phyloP scores from a whole-genome alignment of 2,329 filamentous ascomycete genomes.

The Botrytis hyacinthi region DNA sequence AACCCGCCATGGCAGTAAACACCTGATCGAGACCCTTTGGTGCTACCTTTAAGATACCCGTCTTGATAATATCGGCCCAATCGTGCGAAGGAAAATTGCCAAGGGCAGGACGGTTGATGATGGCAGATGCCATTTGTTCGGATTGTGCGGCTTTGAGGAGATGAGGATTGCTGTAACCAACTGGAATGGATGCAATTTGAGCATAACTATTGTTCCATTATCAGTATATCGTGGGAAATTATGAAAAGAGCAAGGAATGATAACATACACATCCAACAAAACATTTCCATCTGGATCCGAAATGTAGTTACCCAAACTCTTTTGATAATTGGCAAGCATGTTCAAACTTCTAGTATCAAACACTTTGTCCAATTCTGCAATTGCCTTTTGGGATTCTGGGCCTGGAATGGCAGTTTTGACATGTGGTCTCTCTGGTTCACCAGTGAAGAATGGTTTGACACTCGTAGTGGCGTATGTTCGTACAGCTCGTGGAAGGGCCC shows the following conservation, averaged over 20 bases:
- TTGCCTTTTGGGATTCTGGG: constrained; percentile 41
- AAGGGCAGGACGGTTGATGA: constrained; percentile 77
- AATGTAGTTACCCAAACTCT: constrained; percentile 54
- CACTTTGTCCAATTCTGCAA: constrained; percentile 46
- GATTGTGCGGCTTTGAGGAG: constrained; percentile 64
- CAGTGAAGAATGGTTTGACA: constrained; percentile 36
- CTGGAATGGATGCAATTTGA: constrained; percentile 80
- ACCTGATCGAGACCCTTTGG: constrained; percentile 75
- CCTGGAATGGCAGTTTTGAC: constrained; percentile 43
- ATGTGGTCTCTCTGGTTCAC: constrained; percentile 36
- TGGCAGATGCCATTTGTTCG: constrained; percentile 67
- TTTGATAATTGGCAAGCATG: constrained; percentile 53
- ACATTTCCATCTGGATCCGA: constrained; percentile 51
- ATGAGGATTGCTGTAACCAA: constrained; percentile 77
- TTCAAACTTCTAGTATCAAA: constrained; percentile 53
- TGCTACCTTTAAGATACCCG: constrained; percentile 69
- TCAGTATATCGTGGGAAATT: constrained; percentile 20
- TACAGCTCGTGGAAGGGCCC: constrained; percentile 23
- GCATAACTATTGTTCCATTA: constrained; percentile 54
- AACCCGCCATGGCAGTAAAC: constrained; percentile 76
- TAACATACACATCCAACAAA: constrained; percentile 48
- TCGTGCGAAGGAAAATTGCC: constrained; percentile 78
- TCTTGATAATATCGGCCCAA: constrained; percentile 70
- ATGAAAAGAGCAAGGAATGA: neutral
- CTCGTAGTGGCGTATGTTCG: constrained; percentile 31